phyloP scores from a whole-genome alignment of 352 stramenopile species.

The Hyaloperonospora arabidopsidis region DNA sequence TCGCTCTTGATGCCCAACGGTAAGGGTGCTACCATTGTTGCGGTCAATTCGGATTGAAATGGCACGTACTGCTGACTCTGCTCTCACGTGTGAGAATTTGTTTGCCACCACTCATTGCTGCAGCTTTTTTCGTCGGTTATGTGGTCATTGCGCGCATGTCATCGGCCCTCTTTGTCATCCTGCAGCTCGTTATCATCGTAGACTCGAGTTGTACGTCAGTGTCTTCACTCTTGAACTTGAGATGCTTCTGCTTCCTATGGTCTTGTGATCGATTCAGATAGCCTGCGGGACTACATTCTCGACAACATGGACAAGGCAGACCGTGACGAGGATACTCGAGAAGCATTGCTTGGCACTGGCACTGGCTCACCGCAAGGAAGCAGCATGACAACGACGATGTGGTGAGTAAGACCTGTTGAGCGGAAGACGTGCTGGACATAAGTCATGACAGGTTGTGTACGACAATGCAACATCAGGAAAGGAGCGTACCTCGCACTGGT shows the following conservation, averaged over 20 bases:
- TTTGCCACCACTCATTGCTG: neutral
- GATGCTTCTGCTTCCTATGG: too few species aligned
- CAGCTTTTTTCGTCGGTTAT: constrained; percentile 66
- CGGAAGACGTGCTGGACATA: neutral
- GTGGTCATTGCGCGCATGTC: constrained; percentile 48
- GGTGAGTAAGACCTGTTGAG: constrained; percentile 2
- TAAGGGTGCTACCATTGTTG: constrained; percentile 3
- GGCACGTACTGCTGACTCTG: too few species aligned
- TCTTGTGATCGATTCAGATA: constrained; percentile 32
- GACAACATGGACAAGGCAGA: constrained; percentile 61
- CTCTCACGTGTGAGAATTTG: neutral
- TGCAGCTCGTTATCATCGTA: constrained; percentile 79
- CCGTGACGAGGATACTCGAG: constrained; percentile 42
- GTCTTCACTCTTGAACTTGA: too few species aligned
- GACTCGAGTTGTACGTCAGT: constrained; percentile 49
- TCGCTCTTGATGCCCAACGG: constrained; percentile 68
- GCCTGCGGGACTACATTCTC: constrained; percentile 55
- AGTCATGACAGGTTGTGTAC: neutral
- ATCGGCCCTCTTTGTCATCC: constrained; percentile 57
- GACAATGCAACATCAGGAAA: constrained; percentile 34
- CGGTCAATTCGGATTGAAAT: too few species aligned
- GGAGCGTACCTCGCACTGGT: constrained; percentile 44
- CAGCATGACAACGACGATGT: constrained; percentile 19
- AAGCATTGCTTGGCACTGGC: constrained; percentile 33
- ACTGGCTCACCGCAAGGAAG: constrained; percentile 23